Evolutionary conservation across 345 rosid species (phyloP), one percentile per base, ranked within the genome.

Genomic region (Leavenworthia alabamica): DNA sequence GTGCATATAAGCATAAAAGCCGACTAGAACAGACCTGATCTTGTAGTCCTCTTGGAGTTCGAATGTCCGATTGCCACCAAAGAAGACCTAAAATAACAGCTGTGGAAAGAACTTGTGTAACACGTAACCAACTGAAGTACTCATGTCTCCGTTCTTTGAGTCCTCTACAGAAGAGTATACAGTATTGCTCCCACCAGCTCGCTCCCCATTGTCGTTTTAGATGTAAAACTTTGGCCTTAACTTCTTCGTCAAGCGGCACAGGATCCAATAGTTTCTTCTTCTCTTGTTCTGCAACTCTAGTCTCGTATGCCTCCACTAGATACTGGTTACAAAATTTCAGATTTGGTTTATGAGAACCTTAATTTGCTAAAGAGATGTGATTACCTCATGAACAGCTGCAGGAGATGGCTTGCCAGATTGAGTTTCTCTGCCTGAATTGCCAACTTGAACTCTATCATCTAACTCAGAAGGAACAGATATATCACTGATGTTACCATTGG

Each of bases 41-140:
- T 75, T 85, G 85, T 36, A 82, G 79, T 40, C 83, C 94, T 70
- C 71, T 74, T 20, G 76, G 72, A 56, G 77, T 82, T 8, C 63
- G 73, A 56, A 77, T 61, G 61, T 93, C 85, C 0, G 99, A 93
- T 43, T 76, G 88, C 97, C 97, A 93, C 99, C 99, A 93, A 12
- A 89, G 89, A 46, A 93, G 74, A 42, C 99, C 99, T 67, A 93
- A 70, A 64, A 93, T 79, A 40, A 83, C 31, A 64, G 99, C 94
- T 7, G 99, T 93, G 9, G 99, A 73, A 28, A 89, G 74, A 55
- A 93, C 99, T 75, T 93, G 99, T 2, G 96, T 93, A 67, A 89
- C 80, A 70, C 97, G 86, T 54, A 89, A 72, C 97, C 99, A 93
- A 71, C 99, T 89, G 40, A 89, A 92, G 61, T 92, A 89, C n/a